Base-by-base conservation (phyloP, 768 basidiomycete species). In the Chiua virens region DNA sequence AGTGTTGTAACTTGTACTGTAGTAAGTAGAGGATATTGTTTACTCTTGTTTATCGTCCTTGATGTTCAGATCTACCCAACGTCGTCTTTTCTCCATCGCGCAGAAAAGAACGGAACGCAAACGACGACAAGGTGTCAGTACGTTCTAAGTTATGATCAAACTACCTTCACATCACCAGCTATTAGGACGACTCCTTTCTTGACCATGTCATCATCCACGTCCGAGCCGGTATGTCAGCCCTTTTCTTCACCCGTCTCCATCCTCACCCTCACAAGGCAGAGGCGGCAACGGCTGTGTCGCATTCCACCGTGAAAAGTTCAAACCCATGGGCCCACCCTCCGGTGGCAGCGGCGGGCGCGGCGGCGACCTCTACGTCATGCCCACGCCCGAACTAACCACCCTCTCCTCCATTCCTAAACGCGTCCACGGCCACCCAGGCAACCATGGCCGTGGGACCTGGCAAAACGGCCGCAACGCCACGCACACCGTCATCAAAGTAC, bases 231-330 rank as follows among this genome's bases (percentile, higher is more conserved):
- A 59, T 54, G 77, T 55, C 50, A 15, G 13, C 15, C 22, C 13
- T 37, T 8, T 44, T 7, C 25, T 13, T n/a, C 9, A 25, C 21
- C 32, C 52, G 21, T 35, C 27, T 20, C 14, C 44, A 7, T 22
- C 32, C 49, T 55, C 2, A 55, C 4, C 8, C 21, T 39, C 41
- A 46, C 45, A 59, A 89, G 94, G 93, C 15, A 83, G 79, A 61
- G 95, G 95, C 18, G 96, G 96, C 0, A 76, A 92, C 50, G 96
- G 96, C 21, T 91, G 93, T 55, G 91, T 88, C 21, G 94, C 96
- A 6, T 97, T 98, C 61, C 88, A 94, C 62, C 84, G 92, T 50
- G 92, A 96, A 71, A 91, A 92, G 64, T 92, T 80, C 69, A 82
- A 82, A 50, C 81, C 87, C 1, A 80, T 83, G 54, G 92, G 92